These are phyloP conservation scores for Cordia subcordata DNA, from an alignment of 257 asterid genomes.

Conservation along the genomic window DNA sequence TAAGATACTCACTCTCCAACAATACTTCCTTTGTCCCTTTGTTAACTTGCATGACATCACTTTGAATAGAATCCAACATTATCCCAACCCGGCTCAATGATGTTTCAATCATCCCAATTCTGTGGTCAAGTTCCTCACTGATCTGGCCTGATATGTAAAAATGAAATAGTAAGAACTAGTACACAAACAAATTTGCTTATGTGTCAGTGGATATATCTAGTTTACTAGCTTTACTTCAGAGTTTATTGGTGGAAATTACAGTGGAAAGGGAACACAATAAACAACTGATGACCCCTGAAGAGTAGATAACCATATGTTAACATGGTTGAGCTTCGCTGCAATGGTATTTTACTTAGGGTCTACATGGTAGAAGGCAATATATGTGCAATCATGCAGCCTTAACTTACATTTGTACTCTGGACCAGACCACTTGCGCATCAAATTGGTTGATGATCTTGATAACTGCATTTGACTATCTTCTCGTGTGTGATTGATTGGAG, in stretches of 20 bases:
- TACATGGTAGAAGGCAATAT: not conserved
- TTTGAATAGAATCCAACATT: slow-evolving; percentile 82
- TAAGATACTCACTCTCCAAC: slow-evolving; percentile 57
- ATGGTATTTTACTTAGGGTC: not conserved
- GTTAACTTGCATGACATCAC: slow-evolving; percentile 81
- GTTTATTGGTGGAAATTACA: not conserved
- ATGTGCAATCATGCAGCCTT: not conserved
- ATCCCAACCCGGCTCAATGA: slow-evolving; percentile 73
- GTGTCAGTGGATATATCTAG: not conserved
- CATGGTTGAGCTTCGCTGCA: too few relatives aligned
- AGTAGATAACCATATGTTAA: too few relatives aligned
- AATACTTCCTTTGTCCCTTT: slow-evolving; percentile 76
- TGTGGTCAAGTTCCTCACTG: slow-evolving; percentile 80
- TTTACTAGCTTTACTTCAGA: slow-evolving; percentile 6
- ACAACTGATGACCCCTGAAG: too few relatives aligned
- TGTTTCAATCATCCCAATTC: slow-evolving; percentile 78
- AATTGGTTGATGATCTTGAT: slow-evolving; percentile 58
- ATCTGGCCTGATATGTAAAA: slow-evolving; percentile 54
- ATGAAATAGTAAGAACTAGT: not conserved
- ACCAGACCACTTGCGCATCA: slow-evolving; percentile 62
- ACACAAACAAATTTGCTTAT: not conserved
- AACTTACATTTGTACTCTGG: slow-evolving; percentile 75
- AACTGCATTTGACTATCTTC: slow-evolving; percentile 63
- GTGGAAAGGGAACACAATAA: not conserved
- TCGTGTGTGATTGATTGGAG: slow-evolving; percentile 48